Conservation (phyloP, 2,329 filamentous ascomycete species). For the Fusarium ambrosium region DNA sequence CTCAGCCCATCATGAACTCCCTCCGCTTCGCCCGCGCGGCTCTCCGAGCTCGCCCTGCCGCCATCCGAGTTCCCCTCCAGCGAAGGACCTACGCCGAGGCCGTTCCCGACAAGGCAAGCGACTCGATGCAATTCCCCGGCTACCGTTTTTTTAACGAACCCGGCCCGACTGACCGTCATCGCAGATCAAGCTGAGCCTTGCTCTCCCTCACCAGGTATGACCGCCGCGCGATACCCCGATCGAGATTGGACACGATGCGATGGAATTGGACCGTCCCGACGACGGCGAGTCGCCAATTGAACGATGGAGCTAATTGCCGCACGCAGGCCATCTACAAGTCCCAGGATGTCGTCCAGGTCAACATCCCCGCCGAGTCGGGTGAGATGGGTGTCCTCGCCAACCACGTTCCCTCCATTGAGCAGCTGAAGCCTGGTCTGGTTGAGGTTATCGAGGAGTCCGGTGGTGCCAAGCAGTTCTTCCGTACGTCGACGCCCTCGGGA, state of each 20-base stretch:
- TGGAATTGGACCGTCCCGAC: conserved; percentile 46
- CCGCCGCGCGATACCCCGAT: conserved; percentile 33
- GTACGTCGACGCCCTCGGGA: conserved; percentile 70
- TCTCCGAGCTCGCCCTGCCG: conserved; percentile 84
- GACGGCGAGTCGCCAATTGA: conserved; percentile 45
- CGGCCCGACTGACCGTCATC: conserved; percentile 45
- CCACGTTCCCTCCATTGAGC: conserved; percentile 99
- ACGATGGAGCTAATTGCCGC: conserved; percentile 64
- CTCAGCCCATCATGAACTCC: conserved; percentile 84
- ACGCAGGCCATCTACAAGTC: conserved; percentile 78
- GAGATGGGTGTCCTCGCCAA: conserved; percentile 99
- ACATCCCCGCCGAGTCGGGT: conserved; percentile 96
- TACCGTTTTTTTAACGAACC: conserved; percentile 43
- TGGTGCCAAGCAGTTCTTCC: conserved; percentile 95
- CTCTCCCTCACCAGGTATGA: conserved; percentile 97
- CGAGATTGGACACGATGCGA: conserved; percentile 42
- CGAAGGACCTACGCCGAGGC: conserved; percentile 93
- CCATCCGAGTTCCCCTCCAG: conserved; percentile 81
- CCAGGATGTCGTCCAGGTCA: conserved; percentile 89
- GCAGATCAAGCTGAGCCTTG: conserved; percentile 96
- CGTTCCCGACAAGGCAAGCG: conserved; percentile 81
- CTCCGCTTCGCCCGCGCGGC: conserved; percentile 92
- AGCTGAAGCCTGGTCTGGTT: conserved; percentile 95
- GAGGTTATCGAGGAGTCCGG: conserved; percentile 96
- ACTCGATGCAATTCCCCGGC: conserved; percentile 21